phyloP scores from a whole-genome alignment of 306 rosid genomes.

The Cucurbita moschata region DNA sequence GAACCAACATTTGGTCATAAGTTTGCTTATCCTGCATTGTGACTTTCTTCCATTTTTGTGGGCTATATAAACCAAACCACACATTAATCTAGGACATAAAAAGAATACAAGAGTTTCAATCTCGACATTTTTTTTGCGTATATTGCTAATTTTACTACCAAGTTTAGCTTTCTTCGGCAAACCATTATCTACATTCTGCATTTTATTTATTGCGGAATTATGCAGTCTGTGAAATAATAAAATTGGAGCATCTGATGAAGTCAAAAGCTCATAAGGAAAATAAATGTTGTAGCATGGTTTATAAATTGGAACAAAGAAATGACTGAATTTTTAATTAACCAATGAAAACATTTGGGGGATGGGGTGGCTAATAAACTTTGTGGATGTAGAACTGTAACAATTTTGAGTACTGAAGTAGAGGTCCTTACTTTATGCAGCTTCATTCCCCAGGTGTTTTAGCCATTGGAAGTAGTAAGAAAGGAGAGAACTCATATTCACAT shows the following conservation, averaged over 20 bases:
- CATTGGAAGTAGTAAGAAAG: conserved; percentile 97
- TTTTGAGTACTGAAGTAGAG: conserved; percentile 19
- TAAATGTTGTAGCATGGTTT: not conserved
- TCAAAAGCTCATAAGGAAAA: not conserved
- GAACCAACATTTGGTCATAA: not conserved
- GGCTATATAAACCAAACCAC: not conserved
- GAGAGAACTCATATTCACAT: conserved; percentile 95
- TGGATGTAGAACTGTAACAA: not conserved
- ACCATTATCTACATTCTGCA: not conserved
- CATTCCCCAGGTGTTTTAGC: conserved; percentile 90
- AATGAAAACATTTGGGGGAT: not conserved
- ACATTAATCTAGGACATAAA: not conserved
- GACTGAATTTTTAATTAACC: not conserved
- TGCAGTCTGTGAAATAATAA: not conserved
- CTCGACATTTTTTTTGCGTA: not conserved
- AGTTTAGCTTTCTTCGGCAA: not conserved
- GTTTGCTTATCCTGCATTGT: not conserved
- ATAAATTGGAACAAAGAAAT: not conserved
- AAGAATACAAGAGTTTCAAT: not conserved
- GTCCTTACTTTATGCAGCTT: conserved; percentile 50
- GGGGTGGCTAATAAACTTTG: not conserved
- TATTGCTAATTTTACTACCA: not conserved
- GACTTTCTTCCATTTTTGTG: not conserved
- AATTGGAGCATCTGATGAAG: not conserved
- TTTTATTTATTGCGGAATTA: not conserved